Evolutionary conservation across 768 basidiomycete genomes (phyloP).

Genomic region (Russula compacta): DNA sequence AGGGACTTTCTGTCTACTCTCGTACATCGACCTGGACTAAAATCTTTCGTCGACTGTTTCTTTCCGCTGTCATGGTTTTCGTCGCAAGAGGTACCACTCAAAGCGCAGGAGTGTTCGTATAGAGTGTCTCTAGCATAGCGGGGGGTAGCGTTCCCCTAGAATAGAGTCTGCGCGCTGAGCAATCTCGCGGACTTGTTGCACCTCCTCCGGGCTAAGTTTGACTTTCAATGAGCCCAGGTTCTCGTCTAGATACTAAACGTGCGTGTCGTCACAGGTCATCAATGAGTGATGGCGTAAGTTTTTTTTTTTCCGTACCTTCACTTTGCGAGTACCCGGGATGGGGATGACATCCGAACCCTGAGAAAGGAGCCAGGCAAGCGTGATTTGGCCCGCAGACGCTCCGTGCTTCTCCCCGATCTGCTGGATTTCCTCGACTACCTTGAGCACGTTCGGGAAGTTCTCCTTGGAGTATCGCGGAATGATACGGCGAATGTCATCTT

Average conservation of each 20-base stretch:
- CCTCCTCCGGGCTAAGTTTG: slow-evolving; percentile 7
- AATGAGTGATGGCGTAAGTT: too few species aligned
- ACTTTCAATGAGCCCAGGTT: slow-evolving; percentile 9
- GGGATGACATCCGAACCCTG: slow-evolving; percentile 40
- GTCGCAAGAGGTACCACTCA: not conserved
- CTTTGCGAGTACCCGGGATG: slow-evolving; percentile 38
- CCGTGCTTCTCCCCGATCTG: slow-evolving; percentile 30
- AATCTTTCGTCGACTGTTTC: not conserved
- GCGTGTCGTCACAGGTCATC: not conserved
- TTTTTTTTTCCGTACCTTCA: slow-evolving; percentile 24
- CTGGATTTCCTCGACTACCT: slow-evolving; percentile 31
- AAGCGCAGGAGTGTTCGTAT: slow-evolving; percentile 1
- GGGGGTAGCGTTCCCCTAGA: slow-evolving; percentile 12
- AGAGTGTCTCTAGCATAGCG: not conserved
- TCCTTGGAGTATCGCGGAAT: slow-evolving; percentile 33
- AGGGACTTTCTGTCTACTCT: not conserved
- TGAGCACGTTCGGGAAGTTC: slow-evolving; percentile 39
- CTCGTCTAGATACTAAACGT: slow-evolving; percentile 10
- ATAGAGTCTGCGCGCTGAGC: slow-evolving; percentile 10
- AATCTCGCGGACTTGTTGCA: slow-evolving; percentile 10
- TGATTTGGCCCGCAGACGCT: slow-evolving; percentile 38
- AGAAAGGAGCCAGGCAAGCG: slow-evolving; percentile 42
- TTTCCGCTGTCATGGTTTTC: not conserved
- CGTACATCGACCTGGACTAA: not conserved
- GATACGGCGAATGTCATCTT: slow-evolving; percentile 29